Evolutionary conservation across 2,329 filamentous ascomycete genomes (phyloP).

Genomic region (Dendrostoma leiphaemia): DNA sequence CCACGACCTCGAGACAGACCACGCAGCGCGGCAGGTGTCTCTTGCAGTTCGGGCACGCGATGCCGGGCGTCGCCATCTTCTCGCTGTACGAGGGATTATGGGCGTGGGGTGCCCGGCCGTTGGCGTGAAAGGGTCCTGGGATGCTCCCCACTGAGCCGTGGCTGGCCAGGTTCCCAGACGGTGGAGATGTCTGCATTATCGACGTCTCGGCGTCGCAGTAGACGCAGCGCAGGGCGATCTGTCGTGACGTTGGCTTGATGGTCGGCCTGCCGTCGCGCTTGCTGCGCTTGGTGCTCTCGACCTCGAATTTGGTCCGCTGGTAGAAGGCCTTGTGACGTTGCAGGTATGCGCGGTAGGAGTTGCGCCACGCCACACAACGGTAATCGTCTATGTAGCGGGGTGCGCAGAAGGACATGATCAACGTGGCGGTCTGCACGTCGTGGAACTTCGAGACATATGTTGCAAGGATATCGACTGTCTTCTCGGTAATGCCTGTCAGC

Average conservation of each 20-base stretch:
- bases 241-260: slow-evolving; percentile 63
- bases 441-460: slow-evolving; percentile 73
- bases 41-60: slow-evolving; percentile 66
- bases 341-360: slow-evolving; percentile 67
- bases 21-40: slow-evolving; percentile 66
- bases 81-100: slow-evolving; percentile 56
- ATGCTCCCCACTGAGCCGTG: slow-evolving; percentile 8
- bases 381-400: slow-evolving; percentile 76
- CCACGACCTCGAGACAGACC: slow-evolving; percentile 66
- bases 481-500: slow-evolving; percentile 73
- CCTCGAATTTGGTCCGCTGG: slow-evolving; percentile 74
- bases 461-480: slow-evolving; percentile 71
- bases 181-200: slow-evolving; percentile 19
- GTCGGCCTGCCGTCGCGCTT: slow-evolving; percentile 62
- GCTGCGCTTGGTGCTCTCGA: slow-evolving; percentile 70
- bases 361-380: slow-evolving; percentile 72
- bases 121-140: slow-evolving; percentile 19
- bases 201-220: slow-evolving; percentile 67
- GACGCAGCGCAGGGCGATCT: slow-evolving; percentile 73
- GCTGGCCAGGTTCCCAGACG: slow-evolving; percentile 11
- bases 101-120: slow-evolving; percentile 27
- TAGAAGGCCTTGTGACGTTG: slow-evolving; percentile 73
- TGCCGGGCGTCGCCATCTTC: slow-evolving; percentile 54
- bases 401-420: slow-evolving; percentile 71
- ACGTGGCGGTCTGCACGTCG: slow-evolving; percentile 75